Percentiles rank a stretch among this genome's conserved stretches.
Conservation (phyloP, 1,284 basidiomycete species). For the Stygiomarasmius scandens region DNA sequence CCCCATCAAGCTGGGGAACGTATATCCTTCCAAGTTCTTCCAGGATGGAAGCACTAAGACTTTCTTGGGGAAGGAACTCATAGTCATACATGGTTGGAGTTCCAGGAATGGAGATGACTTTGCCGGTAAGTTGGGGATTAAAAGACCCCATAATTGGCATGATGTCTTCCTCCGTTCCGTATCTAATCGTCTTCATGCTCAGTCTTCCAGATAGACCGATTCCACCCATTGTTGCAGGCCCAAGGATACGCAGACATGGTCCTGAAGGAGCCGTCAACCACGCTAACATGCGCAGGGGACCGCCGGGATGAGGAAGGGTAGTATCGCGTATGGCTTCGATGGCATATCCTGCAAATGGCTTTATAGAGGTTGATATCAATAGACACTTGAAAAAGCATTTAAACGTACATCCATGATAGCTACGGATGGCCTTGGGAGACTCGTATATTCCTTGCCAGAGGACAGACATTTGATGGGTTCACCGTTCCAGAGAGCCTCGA, state of each 20-base stretch:
- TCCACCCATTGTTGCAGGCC: neutral
- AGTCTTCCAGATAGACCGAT: neutral
- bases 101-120: constrained; percentile 5
- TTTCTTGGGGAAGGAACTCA: constrained; percentile 16
- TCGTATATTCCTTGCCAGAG: neutral
- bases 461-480: no score
- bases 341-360: constrained; percentile 7
- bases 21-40: constrained; percentile 12
- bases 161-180: neutral
- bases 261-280: neutral
- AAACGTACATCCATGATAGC: constrained; percentile 7
- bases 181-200: neutral
- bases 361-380: neutral
- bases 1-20: constrained; percentile 1
- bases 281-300: constrained; percentile 1
- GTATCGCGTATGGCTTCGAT: constrained; percentile 6
- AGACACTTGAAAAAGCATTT: neutral
- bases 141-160: no score
- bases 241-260: neutral
- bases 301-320: neutral
- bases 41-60: neutral
- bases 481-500: neutral
- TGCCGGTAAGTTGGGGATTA: neutral
- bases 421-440: neutral
- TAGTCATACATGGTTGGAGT: constrained; percentile 9